Evolutionary conservation across 257 asterid species (phyloP).

Genomic region (Solanum chaucha): DNA sequence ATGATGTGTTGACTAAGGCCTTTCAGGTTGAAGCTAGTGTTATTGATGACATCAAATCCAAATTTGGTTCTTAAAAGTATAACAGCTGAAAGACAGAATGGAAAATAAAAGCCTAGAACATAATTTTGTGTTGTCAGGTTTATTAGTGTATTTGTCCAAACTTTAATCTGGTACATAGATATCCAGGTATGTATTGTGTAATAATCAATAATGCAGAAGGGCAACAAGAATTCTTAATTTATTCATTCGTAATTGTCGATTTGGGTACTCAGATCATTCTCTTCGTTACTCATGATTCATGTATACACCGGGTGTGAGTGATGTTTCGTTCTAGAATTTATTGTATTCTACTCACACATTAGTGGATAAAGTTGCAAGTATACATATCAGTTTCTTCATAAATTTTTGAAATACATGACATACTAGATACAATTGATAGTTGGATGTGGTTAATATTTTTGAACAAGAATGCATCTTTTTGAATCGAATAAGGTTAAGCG

Average conservation of each 20-base stretch:
- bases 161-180: neutral
- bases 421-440: neutral
- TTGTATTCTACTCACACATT: no score
- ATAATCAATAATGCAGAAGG: neutral
- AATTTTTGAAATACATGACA: neutral
- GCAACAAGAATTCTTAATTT: neutral
- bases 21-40: slow-evolving; percentile 29
- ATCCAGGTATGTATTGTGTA: neutral
- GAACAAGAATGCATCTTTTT: no score
- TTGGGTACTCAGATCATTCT: neutral
- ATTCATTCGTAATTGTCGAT: neutral
- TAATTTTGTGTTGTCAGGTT: neutral
- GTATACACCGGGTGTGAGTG: no score
- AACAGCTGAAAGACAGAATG: neutral
- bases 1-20: slow-evolving; percentile 37
- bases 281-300: neutral
- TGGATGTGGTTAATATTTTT: no score
- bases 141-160: neutral
- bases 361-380: neutral
- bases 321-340: neutral
- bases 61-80: slow-evolving; percentile 19
- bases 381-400: neutral
- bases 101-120: neutral
- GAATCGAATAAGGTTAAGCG: no score
- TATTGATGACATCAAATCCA: slow-evolving; percentile 33